Evolutionary conservation across 805 yeast genomes (phyloP).

Genomic region (Saturnispora hagleri): DNA sequence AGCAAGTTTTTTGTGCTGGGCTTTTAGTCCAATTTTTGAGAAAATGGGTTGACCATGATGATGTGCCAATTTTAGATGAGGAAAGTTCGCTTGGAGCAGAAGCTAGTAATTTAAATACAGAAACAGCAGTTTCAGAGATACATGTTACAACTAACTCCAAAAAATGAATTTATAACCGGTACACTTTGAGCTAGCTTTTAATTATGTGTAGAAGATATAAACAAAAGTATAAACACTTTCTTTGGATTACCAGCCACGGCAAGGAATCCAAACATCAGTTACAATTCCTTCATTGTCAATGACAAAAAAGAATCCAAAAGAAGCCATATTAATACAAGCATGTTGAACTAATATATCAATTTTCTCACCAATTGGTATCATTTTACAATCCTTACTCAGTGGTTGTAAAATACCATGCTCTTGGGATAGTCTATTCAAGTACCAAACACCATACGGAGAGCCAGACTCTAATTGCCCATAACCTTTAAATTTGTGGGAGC

Average conservation of each 20-base stretch:
- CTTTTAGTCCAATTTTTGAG: constrained; percentile 1
- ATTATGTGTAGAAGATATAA: not conserved
- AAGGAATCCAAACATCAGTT: constrained; percentile 18
- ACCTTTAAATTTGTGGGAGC: constrained; percentile 46
- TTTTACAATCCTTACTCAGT: constrained; percentile 23
- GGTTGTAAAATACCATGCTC: constrained; percentile 74
- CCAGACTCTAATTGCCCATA: constrained; percentile 37
- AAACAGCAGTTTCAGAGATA: too few relatives aligned
- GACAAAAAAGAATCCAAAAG: constrained; percentile 49
- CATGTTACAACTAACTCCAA: not conserved
- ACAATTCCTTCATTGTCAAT: constrained; percentile 36
- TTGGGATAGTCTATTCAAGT: constrained; percentile 56
- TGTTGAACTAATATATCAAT: constrained; percentile 60
- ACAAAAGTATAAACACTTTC: not conserved
- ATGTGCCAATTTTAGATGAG: not conserved
- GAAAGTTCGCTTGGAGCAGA: not conserved
- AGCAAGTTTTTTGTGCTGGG: constrained; percentile 77
- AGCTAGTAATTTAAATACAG: not conserved
- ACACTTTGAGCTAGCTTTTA: not conserved
- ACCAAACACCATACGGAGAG: constrained; percentile 44
- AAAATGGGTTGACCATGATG: constrained; percentile 3
- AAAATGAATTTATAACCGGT: not conserved
- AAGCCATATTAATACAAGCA: constrained; percentile 60
- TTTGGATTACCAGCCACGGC: constrained; percentile 23
- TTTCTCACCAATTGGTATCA: constrained; percentile 47